Conservation (phyloP, 352 stramenopile genomes). For the Phytophthora cactorum region DNA sequence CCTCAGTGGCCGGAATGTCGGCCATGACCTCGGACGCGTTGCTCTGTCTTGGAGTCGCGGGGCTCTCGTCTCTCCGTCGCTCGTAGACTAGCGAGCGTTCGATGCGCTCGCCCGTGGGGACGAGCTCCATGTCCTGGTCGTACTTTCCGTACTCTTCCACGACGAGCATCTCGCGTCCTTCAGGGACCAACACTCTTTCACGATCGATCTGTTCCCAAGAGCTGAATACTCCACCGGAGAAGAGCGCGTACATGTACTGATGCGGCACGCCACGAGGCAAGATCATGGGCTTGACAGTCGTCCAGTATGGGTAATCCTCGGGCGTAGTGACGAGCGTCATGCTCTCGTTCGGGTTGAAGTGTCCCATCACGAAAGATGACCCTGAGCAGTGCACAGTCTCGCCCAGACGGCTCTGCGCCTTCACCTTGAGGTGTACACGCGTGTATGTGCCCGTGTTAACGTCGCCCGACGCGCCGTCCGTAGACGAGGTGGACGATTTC, state of each 20-base stretch:
- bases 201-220: slow-evolving; percentile 82
- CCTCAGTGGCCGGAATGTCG: slow-evolving; percentile 1
- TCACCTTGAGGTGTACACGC: slow-evolving; percentile 76
- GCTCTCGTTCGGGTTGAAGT: slow-evolving; percentile 89
- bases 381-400: slow-evolving; percentile 83
- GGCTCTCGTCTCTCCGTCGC: slow-evolving; percentile 37
- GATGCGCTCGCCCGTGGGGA: slow-evolving; percentile 56
- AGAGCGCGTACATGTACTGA: slow-evolving; percentile 93
- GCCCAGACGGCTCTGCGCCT: slow-evolving; percentile 71
- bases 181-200: slow-evolving; percentile 74
- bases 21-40: slow-evolving; percentile 25
- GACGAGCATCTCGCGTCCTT: slow-evolving; percentile 84
- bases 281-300: slow-evolving; percentile 93
- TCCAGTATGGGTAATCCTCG: slow-evolving; percentile 97
- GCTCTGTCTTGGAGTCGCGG: slow-evolving; percentile 8
- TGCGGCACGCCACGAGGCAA: slow-evolving; percentile 84
- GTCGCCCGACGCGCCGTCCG: slow-evolving; percentile 48
- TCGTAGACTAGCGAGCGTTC: slow-evolving; percentile 76
- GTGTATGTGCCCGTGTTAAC: slow-evolving; percentile 87
- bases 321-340: slow-evolving; percentile 96
- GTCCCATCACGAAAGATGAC: slow-evolving; percentile 86
- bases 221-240: slow-evolving; percentile 85
- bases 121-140: slow-evolving; percentile 66
- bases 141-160: slow-evolving; percentile 80
- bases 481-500: slow-evolving; percentile 39